Percentiles rank a stretch among this genome's conserved stretches.
These are phyloP conservation scores for Rubroshorea leprosula DNA, from an alignment of 345 rosid species.

Conservation along the genomic window DNA sequence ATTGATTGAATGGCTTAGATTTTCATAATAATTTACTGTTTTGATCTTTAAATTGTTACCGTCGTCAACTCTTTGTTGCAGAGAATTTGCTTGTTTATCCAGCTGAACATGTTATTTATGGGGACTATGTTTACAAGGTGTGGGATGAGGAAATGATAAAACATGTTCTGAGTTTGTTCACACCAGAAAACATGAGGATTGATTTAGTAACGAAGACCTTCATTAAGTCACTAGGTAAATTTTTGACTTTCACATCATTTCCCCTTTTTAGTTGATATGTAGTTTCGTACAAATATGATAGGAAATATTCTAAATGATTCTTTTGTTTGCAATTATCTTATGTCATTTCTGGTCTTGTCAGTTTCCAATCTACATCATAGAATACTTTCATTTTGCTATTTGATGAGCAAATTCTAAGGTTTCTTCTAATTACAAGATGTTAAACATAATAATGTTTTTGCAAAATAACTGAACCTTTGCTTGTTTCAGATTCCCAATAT, in stretches of 20 bases:
- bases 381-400: not conserved
- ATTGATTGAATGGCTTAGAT: not conserved
- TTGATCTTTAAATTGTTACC: slow-evolving; percentile 12
- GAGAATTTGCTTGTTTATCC: slow-evolving; percentile 83
- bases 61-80: slow-evolving; percentile 31
- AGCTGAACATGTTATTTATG: slow-evolving; percentile 79
- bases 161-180: slow-evolving; percentile 54
- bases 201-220: slow-evolving; percentile 82
- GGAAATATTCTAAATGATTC: not conserved
- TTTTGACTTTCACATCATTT: not conserved
- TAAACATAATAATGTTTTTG: not conserved
- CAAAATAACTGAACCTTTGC: slow-evolving; percentile 1
- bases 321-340: not conserved
- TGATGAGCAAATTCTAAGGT: not conserved
- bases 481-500: slow-evolving; percentile 46
- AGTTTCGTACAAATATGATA: not conserved
- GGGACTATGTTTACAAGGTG: slow-evolving; percentile 64
- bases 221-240: slow-evolving; percentile 52
- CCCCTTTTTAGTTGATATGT: not conserved
- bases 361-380: slow-evolving; percentile 1
- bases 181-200: slow-evolving; percentile 88
- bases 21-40: slow-evolving; percentile 1
- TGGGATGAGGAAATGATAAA: slow-evolving; percentile 84
- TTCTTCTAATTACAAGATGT: not conserved
- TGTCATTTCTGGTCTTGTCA: not conserved